Conservation (phyloP, 345 rosid species). For the Xanthoceras sorbifolium region DNA sequence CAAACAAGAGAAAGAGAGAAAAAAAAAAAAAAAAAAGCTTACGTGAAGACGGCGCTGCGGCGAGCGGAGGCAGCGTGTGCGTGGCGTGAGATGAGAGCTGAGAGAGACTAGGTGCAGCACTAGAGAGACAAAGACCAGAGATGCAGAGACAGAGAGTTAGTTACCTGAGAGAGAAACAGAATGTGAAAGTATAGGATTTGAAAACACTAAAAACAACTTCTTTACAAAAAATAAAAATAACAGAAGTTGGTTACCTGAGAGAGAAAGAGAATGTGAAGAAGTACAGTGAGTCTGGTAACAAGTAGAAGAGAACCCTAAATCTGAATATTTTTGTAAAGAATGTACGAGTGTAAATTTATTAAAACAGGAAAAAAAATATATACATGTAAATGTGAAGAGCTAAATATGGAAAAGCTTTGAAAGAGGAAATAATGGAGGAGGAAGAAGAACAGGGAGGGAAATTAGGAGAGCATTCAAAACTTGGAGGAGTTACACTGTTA, state of each 20-base stretch:
- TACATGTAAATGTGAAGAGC: neutral
- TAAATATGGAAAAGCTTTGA: neutral
- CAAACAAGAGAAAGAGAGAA: too few species aligned
- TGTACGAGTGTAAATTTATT: neutral
- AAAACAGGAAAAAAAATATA: neutral
- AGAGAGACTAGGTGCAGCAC: too few species aligned
- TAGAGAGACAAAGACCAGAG: too few species aligned
- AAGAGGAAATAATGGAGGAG: neutral
- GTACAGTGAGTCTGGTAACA: neutral
- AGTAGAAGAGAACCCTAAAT: neutral
- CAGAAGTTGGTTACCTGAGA: neutral
- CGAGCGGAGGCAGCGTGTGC: too few species aligned
- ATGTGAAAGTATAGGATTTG: too few species aligned
- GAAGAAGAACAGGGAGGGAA: neutral
- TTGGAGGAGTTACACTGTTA: conserved; percentile 8
- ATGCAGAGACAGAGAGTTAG: too few species aligned
- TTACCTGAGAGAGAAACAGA: too few species aligned
- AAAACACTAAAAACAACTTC: too few species aligned
- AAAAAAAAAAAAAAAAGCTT: too few species aligned
- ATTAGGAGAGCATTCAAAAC: conserved; percentile 21
- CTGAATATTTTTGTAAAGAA: neutral
- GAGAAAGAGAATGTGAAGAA: neutral
- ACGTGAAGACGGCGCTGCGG: too few species aligned
- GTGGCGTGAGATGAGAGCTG: too few species aligned
- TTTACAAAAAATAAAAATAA: neutral